These are phyloP conservation scores for Corynascus novoguineensis DNA, from an alignment of 495 filamentous ascomycete species.

Conservation along the genomic window DNA sequence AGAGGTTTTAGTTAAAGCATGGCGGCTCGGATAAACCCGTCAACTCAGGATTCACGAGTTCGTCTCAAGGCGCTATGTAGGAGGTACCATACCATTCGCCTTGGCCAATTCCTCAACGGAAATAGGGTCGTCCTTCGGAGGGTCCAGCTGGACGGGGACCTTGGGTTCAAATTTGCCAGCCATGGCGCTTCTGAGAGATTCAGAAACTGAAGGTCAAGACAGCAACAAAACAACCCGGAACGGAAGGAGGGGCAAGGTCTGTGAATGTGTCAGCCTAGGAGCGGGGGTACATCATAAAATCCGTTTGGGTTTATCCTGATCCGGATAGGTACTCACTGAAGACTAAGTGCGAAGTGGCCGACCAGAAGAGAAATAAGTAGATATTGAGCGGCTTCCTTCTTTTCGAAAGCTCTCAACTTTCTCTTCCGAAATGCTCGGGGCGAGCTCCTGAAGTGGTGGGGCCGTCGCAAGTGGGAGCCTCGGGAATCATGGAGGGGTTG, in stretches of 20 bases:
- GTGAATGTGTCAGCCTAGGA: not conserved
- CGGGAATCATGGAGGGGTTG: slow-evolving; percentile 11
- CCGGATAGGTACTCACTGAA: no score
- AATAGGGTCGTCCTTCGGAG: slow-evolving; percentile 85
- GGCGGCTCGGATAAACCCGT: no score
- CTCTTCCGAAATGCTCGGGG: no score
- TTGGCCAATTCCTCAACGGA: slow-evolving; percentile 65
- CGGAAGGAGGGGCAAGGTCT: not conserved
- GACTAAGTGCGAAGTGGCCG: no score
- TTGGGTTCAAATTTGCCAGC: slow-evolving; percentile 80
- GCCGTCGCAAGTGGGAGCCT: slow-evolving; percentile 15
- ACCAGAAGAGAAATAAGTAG: no score
- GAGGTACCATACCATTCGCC: slow-evolving; percentile 63
- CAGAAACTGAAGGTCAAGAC: not conserved
- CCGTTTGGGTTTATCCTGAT: no score
- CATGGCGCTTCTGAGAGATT: slow-evolving; percentile 33
- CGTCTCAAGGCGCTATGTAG: not conserved
- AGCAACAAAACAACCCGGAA: no score
- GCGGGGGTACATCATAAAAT: no score
- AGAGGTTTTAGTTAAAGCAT: no score
- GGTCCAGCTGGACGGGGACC: slow-evolving; percentile 68
- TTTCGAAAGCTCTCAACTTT: no score
- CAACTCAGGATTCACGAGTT: no score
- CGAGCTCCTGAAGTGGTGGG: not conserved
- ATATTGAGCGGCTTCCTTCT: no score